phyloP scores from a whole-genome alignment of 2,329 filamentous ascomycete species.

The Ascochyta rabiei region DNA sequence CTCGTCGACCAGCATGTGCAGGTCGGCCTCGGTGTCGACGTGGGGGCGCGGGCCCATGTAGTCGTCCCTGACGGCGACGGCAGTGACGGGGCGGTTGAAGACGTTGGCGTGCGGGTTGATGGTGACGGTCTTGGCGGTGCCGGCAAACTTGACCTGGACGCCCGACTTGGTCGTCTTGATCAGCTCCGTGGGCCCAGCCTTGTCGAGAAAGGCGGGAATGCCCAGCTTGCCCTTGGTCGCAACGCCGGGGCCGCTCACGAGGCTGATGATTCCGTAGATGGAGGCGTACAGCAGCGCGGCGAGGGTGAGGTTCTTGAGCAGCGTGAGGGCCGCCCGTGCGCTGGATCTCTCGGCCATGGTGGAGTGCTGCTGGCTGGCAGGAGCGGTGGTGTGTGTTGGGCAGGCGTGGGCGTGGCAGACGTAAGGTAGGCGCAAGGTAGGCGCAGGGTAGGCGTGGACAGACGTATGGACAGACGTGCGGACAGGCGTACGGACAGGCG shows the following conservation, averaged over 20 bases:
- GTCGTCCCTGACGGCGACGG: constrained; percentile 58
- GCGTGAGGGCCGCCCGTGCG: constrained; percentile 41
- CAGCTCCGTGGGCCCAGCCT: constrained; percentile 49
- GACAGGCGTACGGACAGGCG: too few relatives aligned
- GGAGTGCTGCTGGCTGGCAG: constrained; percentile 17
- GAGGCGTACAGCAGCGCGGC: constrained; percentile 51
- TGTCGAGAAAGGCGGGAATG: constrained; percentile 51
- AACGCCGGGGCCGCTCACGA: constrained; percentile 50
- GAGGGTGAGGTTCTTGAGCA: constrained; percentile 53
- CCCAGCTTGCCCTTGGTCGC: constrained; percentile 50
- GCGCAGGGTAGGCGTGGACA: background rate
- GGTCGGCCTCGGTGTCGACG: constrained; percentile 60
- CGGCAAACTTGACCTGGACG: constrained; percentile 52
- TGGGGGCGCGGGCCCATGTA: constrained; percentile 59
- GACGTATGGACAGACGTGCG: too few relatives aligned
- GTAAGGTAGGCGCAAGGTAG: too few relatives aligned
- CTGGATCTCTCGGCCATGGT: constrained; percentile 46
- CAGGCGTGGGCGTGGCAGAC: too few relatives aligned
- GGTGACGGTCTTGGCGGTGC: constrained; percentile 50
- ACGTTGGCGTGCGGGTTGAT: constrained; percentile 61
- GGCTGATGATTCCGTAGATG: constrained; percentile 50
- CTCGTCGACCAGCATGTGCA: constrained; percentile 58
- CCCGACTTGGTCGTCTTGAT: constrained; percentile 50
- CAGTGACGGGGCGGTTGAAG: constrained; percentile 59
- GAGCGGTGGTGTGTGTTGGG: background rate